These are phyloP conservation scores for Mycena galericulata DNA, from an alignment of 768 basidiomycete genomes.

Conservation along the genomic window DNA sequence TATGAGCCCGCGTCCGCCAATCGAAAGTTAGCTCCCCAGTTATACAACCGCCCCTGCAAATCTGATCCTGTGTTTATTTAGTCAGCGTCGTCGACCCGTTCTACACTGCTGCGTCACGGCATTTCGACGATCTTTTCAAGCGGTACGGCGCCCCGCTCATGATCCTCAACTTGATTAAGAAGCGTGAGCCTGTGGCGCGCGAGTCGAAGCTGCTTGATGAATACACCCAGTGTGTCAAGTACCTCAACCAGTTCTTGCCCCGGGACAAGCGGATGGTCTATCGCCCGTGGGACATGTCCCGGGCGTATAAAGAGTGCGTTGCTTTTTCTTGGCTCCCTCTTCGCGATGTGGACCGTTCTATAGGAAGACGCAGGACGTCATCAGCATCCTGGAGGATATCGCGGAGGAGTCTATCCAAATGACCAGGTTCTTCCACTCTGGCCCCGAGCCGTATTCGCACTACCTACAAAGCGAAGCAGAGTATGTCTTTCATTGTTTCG, in stretches of 20 bases:
- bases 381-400: slow-evolving; percentile 93
- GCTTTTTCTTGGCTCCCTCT: not conserved
- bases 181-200: slow-evolving; percentile 79
- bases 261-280: slow-evolving; percentile 88
- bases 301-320: slow-evolving; percentile 91
- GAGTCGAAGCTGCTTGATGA: slow-evolving; percentile 93
- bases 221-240: slow-evolving; percentile 91
- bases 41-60: not conserved
- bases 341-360: not conserved
- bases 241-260: slow-evolving; percentile 96
- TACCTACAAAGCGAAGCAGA: slow-evolving; percentile 60
- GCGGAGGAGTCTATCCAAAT: slow-evolving; percentile 93
- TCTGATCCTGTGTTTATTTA: slow-evolving; percentile 45
- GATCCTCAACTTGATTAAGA: slow-evolving; percentile 95
- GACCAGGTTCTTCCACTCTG: slow-evolving; percentile 96
- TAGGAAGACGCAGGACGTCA: slow-evolving; percentile 96
- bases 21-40: slow-evolving; percentile 77
- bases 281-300: slow-evolving; percentile 96
- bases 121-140: slow-evolving; percentile 91
- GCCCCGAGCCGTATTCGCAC: slow-evolving; percentile 86
- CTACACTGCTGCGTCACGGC: slow-evolving; percentile 90
- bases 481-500: slow-evolving; percentile 44
- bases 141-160: slow-evolving; percentile 92
- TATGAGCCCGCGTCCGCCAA: slow-evolving; percentile 94
- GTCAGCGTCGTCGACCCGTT: slow-evolving; percentile 96